Conservation (phyloP, 202 grass and related monocot species). For the Cymbopogon flexuosus region DNA sequence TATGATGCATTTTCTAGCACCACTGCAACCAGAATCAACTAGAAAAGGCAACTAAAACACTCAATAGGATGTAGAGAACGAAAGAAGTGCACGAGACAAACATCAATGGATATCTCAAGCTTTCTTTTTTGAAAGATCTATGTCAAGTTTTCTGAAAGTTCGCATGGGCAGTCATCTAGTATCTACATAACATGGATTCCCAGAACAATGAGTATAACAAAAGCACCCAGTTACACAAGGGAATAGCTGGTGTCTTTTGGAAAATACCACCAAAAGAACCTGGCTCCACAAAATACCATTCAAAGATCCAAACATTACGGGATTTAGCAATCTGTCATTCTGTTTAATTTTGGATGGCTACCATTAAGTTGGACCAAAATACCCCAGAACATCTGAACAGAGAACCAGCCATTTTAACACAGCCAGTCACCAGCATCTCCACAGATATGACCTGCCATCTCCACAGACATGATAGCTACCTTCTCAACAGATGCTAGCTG, state of each 20-base stretch:
- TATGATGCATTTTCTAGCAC: background rate
- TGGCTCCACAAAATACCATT: background rate
- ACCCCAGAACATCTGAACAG: background rate
- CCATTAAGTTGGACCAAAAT: background rate
- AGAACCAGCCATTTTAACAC: background rate
- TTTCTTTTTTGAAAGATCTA: background rate
- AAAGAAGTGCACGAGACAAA: background rate
- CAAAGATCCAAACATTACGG: background rate
- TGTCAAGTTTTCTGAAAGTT: background rate
- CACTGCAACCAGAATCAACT: background rate
- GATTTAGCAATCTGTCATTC: background rate
- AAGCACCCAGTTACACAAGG: background rate
- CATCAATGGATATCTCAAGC: slow-evolving; percentile 8
- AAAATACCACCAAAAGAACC: background rate
- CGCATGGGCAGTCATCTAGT: background rate
- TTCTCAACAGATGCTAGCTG: background rate
- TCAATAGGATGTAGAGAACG: background rate
- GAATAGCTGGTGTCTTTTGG: background rate
- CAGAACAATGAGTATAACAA: background rate
- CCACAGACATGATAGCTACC: background rate
- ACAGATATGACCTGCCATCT: background rate
- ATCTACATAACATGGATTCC: background rate
- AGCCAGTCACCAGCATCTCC: background rate
- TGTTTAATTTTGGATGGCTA: background rate
- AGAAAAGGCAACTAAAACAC: slow-evolving; percentile 1